Conservation (phyloP, 306 rosid species). For the Argentina anserina region DNA sequence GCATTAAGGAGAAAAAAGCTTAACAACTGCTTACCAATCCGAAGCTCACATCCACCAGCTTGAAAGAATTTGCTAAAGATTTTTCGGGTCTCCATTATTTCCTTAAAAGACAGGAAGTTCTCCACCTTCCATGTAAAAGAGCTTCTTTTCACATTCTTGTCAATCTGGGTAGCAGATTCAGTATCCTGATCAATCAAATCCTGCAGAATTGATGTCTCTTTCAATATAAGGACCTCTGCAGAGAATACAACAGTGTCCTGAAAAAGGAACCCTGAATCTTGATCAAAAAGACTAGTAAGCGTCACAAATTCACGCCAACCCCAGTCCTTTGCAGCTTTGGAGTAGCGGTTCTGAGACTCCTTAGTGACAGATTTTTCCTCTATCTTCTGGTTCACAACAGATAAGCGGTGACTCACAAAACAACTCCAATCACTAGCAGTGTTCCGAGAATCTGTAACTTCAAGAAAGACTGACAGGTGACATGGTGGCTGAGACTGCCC, state of each 20-base stretch:
- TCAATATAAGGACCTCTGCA: conserved; percentile 95
- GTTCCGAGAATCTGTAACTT: conserved; percentile 95
- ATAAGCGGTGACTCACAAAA: conserved; percentile 94
- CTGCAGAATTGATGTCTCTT: conserved; percentile 89
- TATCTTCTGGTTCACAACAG: conserved; percentile 86
- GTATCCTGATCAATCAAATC: conserved; percentile 65
- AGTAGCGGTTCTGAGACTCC: conserved; percentile 99
- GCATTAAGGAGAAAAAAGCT: conserved; percentile 11
- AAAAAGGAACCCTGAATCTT: conserved; percentile 96
- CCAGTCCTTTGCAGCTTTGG: conserved; percentile 99
- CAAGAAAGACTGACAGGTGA: conserved; percentile 99
- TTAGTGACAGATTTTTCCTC: conserved; percentile 97
- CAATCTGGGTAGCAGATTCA: conserved; percentile 52
- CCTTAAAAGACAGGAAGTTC: conserved; percentile 92
- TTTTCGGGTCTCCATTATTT: conserved; percentile 98
- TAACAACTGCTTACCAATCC: conserved; percentile 71
- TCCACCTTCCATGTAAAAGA: conserved; percentile 99
- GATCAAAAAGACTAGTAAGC: conserved; percentile 97
- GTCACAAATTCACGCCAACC: conserved; percentile 99
- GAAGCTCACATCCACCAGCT: conserved; percentile 99
- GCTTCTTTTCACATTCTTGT: conserved; percentile 54
- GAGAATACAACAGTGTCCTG: conserved; percentile 95
- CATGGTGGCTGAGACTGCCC: conserved; percentile 99
- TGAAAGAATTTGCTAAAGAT: conserved; percentile 98
- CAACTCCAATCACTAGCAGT: conserved; percentile 99